These are phyloP conservation scores for Dendrothele bispora DNA, from an alignment of 768 basidiomycete genomes.

Conservation along the genomic window DNA sequence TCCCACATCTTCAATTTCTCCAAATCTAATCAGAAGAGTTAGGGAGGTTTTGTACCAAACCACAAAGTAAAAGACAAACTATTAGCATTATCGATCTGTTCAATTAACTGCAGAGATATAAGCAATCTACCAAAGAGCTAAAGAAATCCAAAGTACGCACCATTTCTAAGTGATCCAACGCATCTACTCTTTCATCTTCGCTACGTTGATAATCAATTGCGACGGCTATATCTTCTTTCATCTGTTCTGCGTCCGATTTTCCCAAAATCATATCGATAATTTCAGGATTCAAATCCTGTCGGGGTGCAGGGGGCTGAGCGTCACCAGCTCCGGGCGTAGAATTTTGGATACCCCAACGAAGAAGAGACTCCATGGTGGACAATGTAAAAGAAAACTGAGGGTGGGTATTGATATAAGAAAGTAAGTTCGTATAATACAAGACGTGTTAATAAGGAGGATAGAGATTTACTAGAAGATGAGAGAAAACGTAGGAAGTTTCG, in stretches of 20 bases:
- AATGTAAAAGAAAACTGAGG: background rate
- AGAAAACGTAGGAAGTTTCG: too few species aligned
- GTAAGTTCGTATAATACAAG: too few species aligned
- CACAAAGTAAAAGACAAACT: slow-evolving; percentile 35
- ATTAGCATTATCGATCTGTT: slow-evolving; percentile 91
- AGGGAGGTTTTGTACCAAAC: background rate
- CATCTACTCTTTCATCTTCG: slow-evolving; percentile 61
- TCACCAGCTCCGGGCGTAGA: slow-evolving; percentile 38
- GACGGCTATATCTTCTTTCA: slow-evolving; percentile 75
- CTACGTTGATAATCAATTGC: slow-evolving; percentile 56
- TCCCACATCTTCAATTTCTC: slow-evolving; percentile 78
- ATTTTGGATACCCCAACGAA: slow-evolving; percentile 68
- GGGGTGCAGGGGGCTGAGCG: slow-evolving; percentile 31
- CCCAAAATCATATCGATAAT: slow-evolving; percentile 86
- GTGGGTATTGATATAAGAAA: too few species aligned
- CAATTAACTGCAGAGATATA: slow-evolving; percentile 58
- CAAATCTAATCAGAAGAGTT: slow-evolving; percentile 51
- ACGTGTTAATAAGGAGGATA: too few species aligned
- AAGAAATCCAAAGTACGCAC: slow-evolving; percentile 36
- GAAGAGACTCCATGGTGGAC: slow-evolving; percentile 44
- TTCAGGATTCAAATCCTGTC: slow-evolving; percentile 71
- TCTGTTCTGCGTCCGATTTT: slow-evolving; percentile 75
- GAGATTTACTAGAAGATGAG: too few species aligned
- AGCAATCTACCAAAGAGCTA: background rate
- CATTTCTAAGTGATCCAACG: slow-evolving; percentile 88